Evolutionary conservation across 495 filamentous ascomycete genomes (phyloP), one percentile per base, ranked within the genome.

Genomic region (Penicillium argentinense): DNA sequence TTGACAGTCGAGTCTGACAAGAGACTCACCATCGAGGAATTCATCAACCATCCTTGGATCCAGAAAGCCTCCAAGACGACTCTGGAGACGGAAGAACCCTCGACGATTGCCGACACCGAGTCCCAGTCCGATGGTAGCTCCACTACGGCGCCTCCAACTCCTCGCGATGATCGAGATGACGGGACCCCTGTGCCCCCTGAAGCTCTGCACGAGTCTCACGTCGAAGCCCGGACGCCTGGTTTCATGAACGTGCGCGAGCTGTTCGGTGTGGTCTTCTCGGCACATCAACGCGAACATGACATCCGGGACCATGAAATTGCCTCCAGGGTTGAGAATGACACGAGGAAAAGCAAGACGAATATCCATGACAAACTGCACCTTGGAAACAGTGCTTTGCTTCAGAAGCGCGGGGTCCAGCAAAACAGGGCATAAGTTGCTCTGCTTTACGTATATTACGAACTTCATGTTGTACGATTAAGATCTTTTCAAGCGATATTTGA

Each of bases 211-310:
- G 33, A 36, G 21, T 22, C 33, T 36, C 80, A 85, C 8, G 79
- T 81, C 67, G 89, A 95, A 67, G 95, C 92, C 77, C 83, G 89
- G 26, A 91, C 88, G 1, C 90, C 89, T 1, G 90, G 87, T 27
- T 88, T 84, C 16, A 80, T 95, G 61, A 92, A 91, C 54, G 75
- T 95, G 5, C 85, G 90, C 38, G 89, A 95, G 58, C 86, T 93
- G 12, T 95, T 95, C 54, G 89, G 95, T 54, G 89, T 95, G 36
- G 81, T 85, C 14, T 95, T 95, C 60, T 86, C 89, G 16, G 89
- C 95, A 9, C 89, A 95, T 54, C 76, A 89, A 18, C 86, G 92
- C 63, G 89, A 92, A 63, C 89, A 95, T 63, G 90, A 95, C 63
- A 36, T 1, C 33, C 33, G 4, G 33, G 21, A 18, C 5, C 7